Evolutionary conservation across 495 filamentous ascomycete genomes (phyloP), one percentile per base, ranked within the genome.

Genomic region (Ascodesmis nigricans): DNA sequence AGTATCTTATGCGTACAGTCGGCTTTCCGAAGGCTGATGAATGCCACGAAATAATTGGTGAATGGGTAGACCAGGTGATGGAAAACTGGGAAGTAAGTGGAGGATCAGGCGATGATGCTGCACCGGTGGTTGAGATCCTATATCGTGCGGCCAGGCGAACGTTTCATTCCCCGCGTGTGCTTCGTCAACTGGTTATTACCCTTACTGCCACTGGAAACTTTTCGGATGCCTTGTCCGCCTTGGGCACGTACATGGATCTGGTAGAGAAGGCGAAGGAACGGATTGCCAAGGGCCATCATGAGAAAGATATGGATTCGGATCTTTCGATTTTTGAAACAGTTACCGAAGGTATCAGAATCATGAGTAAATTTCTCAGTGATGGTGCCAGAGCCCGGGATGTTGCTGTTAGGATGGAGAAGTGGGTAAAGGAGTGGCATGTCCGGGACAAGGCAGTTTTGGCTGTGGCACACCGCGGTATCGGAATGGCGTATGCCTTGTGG

Each of bases 121-220:
- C 40, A 7, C 28, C 18, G 1, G 41, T 52, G 1, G 34, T 43
- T 2, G 49, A 90, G 55, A 75, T 79, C 18, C 59, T 93, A 6
- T 91, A 91, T 45, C 69, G 75, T 13, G 81, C 82, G 18, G 76
- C 87, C 6, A 76, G 75, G 1, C 90, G 83, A 54, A 90, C 81
- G 0, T 97, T 81, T 45, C 87, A 95, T 49, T 95, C 90, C 1
- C 84, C 82, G 3, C 55, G 74, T 15, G 71, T 95, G 33, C 57
- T 97, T 19, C 63, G 84, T 35, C 73, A 90, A 49, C 62, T 97
- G 1, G 95, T 95, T 43, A 77, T 71, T 9, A 73, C 91, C 3
- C 87, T 95, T 55, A 60, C 75, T 2, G 63, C 78, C 1, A 58
- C 91, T 24, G 80, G 79, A 9, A 82, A 97, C 35, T 91, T 91